These are phyloP conservation scores for Phytophthora constricta DNA, from an alignment of 352 stramenopile genomes.

Conservation along the genomic window DNA sequence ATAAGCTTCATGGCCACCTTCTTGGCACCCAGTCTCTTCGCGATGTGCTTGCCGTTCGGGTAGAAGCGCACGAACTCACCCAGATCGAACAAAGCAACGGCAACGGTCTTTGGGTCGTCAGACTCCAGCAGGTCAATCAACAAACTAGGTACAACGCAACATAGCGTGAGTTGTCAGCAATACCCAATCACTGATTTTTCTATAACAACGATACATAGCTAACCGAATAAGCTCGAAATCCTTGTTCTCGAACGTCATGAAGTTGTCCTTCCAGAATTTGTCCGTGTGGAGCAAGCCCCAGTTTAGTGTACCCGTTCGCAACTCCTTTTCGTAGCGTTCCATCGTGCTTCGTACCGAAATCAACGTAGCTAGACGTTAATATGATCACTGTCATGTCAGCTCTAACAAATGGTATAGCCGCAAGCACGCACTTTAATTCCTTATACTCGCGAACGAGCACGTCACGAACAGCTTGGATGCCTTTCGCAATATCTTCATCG, in stretches of 20 bases:
- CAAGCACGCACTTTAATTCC: constrained; percentile 77
- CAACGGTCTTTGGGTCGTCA: constrained; percentile 93
- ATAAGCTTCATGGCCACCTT: constrained; percentile 98
- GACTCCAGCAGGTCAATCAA: constrained; percentile 94
- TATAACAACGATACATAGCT: constrained; percentile 12
- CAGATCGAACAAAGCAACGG: constrained; percentile 97
- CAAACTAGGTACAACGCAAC: constrained; percentile 57
- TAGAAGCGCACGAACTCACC: constrained; percentile 98
- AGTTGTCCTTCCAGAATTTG: constrained; percentile 99
- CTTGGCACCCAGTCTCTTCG: constrained; percentile 96
- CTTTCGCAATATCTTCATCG: constrained; percentile 94
- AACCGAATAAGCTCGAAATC: constrained; percentile 94
- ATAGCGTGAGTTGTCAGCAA: constrained; percentile 3
- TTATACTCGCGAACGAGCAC: constrained; percentile 90
- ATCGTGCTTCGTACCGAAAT: constrained; percentile 78
- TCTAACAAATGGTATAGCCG: not conserved
- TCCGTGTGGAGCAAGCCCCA: constrained; percentile 98
- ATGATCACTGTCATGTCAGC: not conserved
- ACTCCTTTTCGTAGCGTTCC: constrained; percentile 97
- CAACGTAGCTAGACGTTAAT: not conserved
- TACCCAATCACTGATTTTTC: not conserved
- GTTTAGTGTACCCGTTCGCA: constrained; percentile 93
- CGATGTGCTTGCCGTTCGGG: constrained; percentile 95
- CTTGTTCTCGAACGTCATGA: constrained; percentile 96
- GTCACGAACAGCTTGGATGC: constrained; percentile 77